Base-by-base conservation (phyloP, 2,329 filamentous ascomycete species). In the Aureobasidium sp. region DNA sequence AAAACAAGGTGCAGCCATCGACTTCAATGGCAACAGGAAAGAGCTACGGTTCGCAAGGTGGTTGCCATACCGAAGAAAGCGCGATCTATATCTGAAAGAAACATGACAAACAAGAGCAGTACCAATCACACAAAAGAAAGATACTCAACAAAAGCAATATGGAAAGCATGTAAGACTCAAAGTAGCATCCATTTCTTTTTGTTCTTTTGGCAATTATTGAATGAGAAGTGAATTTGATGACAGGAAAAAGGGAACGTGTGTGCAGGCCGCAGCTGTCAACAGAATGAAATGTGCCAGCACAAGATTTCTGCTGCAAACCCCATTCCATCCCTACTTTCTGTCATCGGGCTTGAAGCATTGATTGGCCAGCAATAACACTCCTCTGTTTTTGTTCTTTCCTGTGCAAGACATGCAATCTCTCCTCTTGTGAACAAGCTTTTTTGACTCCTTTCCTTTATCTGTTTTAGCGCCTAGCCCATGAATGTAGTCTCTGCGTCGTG, bases 181-280 rank as follows among this genome's bases (percentile, higher is more conserved):
- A 44, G 15, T 26, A 13, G 46, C 26, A 32, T 29, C 4, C n/a
- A 24, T 44, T 24, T 37, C 24, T 29, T 41, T 26, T 53, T 39
- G n/a, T 24, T 53, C 34, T 53, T 53, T 53, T 53, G 34, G 50
- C 36, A 53, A 53, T 12, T 53, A 41, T 41, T 27, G 41, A n/a
- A 41, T 20, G 36, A 53, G 50, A 53, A 53, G 50, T 29, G 50
- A 53, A 53, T 24, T 8, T 36, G 5, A 27, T 41, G 36, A n/a
- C 24, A 12, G 29, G 50, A 2, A 53, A 8, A 17, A 20, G 6
- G 5, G 12, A 1, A 13, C 5, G 24, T 7, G 24, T 20, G 5
- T 5, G 17, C n/a, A 10, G 27, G 1, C 0, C 10, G 24, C 24
- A 29, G 29, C 20, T 20, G 26, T 10, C 41, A 36, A 36, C 27